phyloP scores from a whole-genome alignment of 495 filamentous ascomycete species.

The Neurospora intermedia region DNA sequence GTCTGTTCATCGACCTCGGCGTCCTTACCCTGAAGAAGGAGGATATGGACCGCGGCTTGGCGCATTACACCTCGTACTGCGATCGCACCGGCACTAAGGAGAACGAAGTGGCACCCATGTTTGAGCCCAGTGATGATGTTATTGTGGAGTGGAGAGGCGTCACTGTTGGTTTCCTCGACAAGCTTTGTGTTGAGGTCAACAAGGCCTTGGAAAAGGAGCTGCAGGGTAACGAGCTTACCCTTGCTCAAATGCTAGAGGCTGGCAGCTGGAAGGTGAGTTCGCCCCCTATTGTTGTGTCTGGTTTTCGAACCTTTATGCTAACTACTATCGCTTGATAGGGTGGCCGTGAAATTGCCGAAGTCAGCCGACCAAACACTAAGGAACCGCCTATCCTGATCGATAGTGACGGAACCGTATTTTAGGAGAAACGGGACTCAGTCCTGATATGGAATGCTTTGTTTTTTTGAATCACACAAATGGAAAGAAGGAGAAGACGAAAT shows the following conservation, averaged over 20 bases:
- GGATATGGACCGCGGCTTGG: slow-evolving; percentile 55
- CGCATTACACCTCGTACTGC: slow-evolving; percentile 62
- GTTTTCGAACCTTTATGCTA: slow-evolving; percentile 2
- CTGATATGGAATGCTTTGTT: neutral
- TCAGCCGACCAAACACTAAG: slow-evolving; percentile 91
- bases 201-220: slow-evolving; percentile 37
- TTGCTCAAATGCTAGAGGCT: slow-evolving; percentile 77
- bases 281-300: neutral
- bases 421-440: slow-evolving; percentile 9
- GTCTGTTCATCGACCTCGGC: slow-evolving; percentile 72
- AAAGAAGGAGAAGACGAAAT: neutral
- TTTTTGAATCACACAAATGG: neutral
- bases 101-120: slow-evolving; percentile 62
- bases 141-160: slow-evolving; percentile 81
- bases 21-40: slow-evolving; percentile 62
- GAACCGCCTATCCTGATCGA: slow-evolving; percentile 94
- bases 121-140: slow-evolving; percentile 69
- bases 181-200: slow-evolving; percentile 65
- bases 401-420: slow-evolving; percentile 94
- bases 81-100: slow-evolving; percentile 63
- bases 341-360: slow-evolving; percentile 90
- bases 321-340: slow-evolving; percentile 49
- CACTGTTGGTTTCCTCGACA: slow-evolving; percentile 76
- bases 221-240: slow-evolving; percentile 45
- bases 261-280: slow-evolving; percentile 84